These are phyloP conservation scores for Artemisia tridentata DNA, from an alignment of 129 eudicot genomes.

Conservation along the genomic window DNA sequence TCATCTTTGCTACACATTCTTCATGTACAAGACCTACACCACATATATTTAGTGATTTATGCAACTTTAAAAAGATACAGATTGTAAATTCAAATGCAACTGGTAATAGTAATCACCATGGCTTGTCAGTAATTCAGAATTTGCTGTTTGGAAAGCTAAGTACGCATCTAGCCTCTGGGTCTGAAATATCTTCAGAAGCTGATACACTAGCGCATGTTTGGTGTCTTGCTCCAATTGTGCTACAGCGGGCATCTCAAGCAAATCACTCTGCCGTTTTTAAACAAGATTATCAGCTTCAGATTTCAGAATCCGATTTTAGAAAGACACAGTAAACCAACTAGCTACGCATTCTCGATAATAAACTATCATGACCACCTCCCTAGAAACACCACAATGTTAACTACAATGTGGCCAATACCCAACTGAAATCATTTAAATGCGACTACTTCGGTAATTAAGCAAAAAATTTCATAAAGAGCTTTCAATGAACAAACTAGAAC, in stretches of 20 bases:
- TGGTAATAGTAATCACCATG: slow-evolving; percentile 50
- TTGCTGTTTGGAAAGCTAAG: slow-evolving; percentile 60
- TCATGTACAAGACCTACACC: slow-evolving; percentile 81
- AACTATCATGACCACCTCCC: background rate
- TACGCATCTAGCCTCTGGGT: slow-evolving; percentile 82
- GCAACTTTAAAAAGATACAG: background rate
- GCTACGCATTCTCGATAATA: background rate
- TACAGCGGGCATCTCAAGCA: slow-evolving; percentile 85
- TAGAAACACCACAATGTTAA: too few relatives aligned
- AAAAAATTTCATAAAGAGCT: background rate
- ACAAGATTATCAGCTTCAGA: slow-evolving; percentile 2
- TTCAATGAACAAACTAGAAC: too few relatives aligned
- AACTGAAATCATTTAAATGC: too few relatives aligned
- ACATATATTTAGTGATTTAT: background rate
- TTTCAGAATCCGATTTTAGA: background rate
- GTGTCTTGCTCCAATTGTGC: slow-evolving; percentile 84
- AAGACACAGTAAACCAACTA: slow-evolving; percentile 14
- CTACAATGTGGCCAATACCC: too few relatives aligned
- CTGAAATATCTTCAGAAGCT: slow-evolving; percentile 67
- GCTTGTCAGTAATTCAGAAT: slow-evolving; percentile 44
- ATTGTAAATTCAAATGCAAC: slow-evolving; percentile 3
- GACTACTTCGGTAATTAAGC: too few relatives aligned
- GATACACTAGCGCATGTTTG: slow-evolving; percentile 56
- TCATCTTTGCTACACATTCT: slow-evolving; percentile 83
- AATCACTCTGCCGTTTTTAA: slow-evolving; percentile 58